Evolutionary conservation across 352 stramenopile species (phyloP), one percentile per base, ranked within the genome.

Genomic region (Pythium aphanidermatum): DNA sequence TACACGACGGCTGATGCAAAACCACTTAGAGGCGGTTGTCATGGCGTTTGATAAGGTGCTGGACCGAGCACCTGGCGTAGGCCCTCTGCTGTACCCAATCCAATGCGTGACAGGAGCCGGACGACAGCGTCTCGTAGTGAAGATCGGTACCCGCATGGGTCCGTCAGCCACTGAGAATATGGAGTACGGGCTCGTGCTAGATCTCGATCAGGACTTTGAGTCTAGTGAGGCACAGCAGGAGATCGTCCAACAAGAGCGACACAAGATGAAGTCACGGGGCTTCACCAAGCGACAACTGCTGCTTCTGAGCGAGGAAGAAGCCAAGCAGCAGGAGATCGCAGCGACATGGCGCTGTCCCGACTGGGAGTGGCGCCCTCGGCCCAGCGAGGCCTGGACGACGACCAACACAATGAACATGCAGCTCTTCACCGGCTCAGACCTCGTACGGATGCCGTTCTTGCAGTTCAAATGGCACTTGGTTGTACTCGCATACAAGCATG

Each of bases 121-220:
- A 10, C 25, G 33, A 13, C 58, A 33, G 5, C 71, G 71, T 19
- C 60, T 86, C n/a, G 72, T 78, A 6, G 30, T 86, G 36, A 54
- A 63, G 2, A 48, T 88, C 8, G 70, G 70, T 20, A 51, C 53
- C 3, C 66, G 79, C 2, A 58, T 86, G 10, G 79, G 76, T 1
- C 35, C 53, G 10, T 66, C 55, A 0, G 52, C 56, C 14, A 38
- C 62, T 14, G 76, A 92, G 2, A 61, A 92, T 51, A 45, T 68
- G 39, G 70, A 85, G 34, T 89, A 87, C 34, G 79, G 74, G 9
- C 43, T 88, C 23, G 42, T 86, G 28, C 47, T 92, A 16, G 59
- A 88, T 25, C 41, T 88, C 14, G 55, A 75, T 2, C 53, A 81
- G 44, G 60, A 82, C 34, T 75, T 74, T 23, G 60, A 73, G 16